Conservation (phyloP, 202 grass and related monocot genomes). For the Sporobolus alterniflorus region DNA sequence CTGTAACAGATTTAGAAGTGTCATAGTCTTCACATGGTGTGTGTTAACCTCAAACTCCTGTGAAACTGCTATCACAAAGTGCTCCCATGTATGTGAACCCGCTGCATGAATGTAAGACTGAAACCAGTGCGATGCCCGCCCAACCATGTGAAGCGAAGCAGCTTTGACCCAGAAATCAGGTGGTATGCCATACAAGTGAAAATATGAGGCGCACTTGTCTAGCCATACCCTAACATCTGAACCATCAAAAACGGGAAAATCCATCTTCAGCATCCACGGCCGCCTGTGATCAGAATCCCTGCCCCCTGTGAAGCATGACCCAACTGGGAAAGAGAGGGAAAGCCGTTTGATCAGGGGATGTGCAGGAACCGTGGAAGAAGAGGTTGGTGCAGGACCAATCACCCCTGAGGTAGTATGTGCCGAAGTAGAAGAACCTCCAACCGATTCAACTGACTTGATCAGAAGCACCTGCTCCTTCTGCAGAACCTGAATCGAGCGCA, state of each 20-base stretch:
- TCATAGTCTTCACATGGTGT: not conserved
- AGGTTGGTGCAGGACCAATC: too few relatives aligned
- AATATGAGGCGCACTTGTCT: not conserved
- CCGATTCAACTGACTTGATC: too few relatives aligned
- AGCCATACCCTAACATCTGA: not conserved
- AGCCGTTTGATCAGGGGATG: too few relatives aligned
- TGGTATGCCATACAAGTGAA: not conserved
- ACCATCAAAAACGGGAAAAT: not conserved
- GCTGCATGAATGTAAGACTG: not conserved
- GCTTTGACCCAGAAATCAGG: not conserved
- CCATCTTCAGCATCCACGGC: not conserved
- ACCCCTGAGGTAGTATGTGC: too few relatives aligned
- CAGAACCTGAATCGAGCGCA: too few relatives aligned
- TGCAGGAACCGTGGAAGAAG: too few relatives aligned
- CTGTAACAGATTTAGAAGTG: not conserved
- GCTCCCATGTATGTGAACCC: rapidly evolving
- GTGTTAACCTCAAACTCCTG: not conserved
- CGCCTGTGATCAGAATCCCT: too few relatives aligned
- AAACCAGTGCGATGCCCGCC: not conserved
- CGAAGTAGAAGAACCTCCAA: too few relatives aligned
- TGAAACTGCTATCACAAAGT: rapidly evolving
- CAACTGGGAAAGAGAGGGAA: too few relatives aligned
- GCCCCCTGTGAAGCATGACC: too few relatives aligned
- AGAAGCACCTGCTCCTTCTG: too few relatives aligned
- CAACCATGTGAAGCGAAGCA: not conserved